These are phyloP conservation scores for Curvularia eragrostidis DNA, from an alignment of 2,329 filamentous ascomycete species.

Conservation along the genomic window DNA sequence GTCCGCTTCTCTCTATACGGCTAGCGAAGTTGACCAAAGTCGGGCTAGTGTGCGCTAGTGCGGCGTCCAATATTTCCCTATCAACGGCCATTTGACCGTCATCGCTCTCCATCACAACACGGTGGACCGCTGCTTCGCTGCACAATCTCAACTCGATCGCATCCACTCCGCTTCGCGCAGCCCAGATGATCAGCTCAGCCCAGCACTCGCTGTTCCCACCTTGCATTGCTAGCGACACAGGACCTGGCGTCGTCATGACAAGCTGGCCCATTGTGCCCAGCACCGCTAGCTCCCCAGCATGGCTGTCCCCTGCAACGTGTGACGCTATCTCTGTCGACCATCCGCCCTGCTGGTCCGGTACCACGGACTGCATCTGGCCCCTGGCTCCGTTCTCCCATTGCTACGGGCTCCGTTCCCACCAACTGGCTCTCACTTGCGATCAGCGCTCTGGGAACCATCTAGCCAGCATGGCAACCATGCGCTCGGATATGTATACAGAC, in stretches of 20 bases:
- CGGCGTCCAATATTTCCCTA: neutral
- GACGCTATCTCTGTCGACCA: constrained; percentile 7
- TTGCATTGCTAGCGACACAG: neutral
- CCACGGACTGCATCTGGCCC: constrained; percentile 2
- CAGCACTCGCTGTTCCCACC: neutral
- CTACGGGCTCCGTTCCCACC: constrained; percentile 7
- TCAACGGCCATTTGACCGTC: neutral
- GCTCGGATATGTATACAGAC: constrained; percentile 8
- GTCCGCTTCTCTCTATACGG: neutral
- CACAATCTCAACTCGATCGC: neutral
- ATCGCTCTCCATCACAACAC: neutral
- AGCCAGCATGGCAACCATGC: neutral
- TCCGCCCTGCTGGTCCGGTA: constrained; percentile 11
- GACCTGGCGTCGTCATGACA: constrained; percentile 10
- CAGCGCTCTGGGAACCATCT: constrained; percentile 6
- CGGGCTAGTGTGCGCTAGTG: neutral
- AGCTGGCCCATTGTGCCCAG: constrained; percentile 1
- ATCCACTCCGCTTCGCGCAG: too few relatives aligned
- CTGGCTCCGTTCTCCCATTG: constrained; percentile 9
- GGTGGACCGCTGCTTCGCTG: neutral
- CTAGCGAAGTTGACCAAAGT: neutral
- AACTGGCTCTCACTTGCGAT: neutral
- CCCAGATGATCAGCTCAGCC: neutral
- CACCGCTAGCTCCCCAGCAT: neutral
- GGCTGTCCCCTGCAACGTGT: neutral